Conservation (phyloP, 164 flowering plant genomes). For the Sextonia rubra region DNA sequence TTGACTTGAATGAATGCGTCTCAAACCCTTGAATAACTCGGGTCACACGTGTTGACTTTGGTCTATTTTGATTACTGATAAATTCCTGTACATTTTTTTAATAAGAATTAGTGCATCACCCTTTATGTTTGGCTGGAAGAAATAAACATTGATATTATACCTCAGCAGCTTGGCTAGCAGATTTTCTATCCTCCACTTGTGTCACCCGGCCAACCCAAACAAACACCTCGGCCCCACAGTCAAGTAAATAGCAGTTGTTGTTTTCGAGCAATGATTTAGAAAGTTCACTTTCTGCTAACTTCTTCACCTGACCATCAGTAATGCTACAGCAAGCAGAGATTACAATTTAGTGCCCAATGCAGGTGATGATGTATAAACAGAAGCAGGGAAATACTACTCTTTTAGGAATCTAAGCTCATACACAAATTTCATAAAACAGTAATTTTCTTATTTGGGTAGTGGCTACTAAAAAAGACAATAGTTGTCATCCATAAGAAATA, state of each 20-base stretch:
- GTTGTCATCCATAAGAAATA: too few relatives aligned
- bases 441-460: too few relatives aligned
- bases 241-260: conserved; percentile 81
- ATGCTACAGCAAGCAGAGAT: conserved; percentile 47
- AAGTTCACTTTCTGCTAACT: conserved; percentile 64
- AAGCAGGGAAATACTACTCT: too few relatives aligned
- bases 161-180: conserved; percentile 88
- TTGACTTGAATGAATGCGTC: conserved; percentile 84
- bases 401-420: too few relatives aligned
- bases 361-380: too few relatives aligned
- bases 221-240: conserved; percentile 88
- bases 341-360: conserved; percentile 7
- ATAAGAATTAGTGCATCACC: conserved; percentile 8
- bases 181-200: conserved; percentile 91
- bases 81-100: conserved; percentile 52
- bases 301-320: conserved; percentile 53
- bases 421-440: too few relatives aligned
- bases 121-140: neutral
- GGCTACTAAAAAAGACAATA: too few relatives aligned
- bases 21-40: conserved; percentile 95
- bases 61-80: conserved; percentile 71
- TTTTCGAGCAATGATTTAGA: conserved; percentile 81
- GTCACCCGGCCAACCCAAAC: conserved; percentile 97
- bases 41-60: conserved; percentile 76
- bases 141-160: conserved; percentile 32